A percentile compares a stretch with the other conserved stretches of the same genome.
Conservation (phyloP, 2,329 filamentous ascomycete genomes). For the Fusarium drepaniforme region DNA sequence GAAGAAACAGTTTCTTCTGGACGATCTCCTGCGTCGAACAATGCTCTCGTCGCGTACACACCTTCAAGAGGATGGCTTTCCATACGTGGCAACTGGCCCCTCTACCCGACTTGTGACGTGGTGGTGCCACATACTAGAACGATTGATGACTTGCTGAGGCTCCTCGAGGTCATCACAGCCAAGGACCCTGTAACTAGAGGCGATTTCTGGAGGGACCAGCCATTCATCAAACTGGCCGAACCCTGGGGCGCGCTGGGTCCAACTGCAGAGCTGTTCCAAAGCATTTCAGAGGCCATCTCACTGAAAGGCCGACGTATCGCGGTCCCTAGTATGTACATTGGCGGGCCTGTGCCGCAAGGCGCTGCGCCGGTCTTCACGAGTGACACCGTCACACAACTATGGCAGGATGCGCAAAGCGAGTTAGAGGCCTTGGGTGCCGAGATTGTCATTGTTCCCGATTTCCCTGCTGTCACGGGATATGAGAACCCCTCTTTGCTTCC, state of each 20-base stretch:
- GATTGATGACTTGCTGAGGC: conserved; percentile 60
- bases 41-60: conserved; percentile 60
- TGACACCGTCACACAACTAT: neutral
- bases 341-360: conserved; percentile 18
- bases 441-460: conserved; percentile 45
- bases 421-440: conserved; percentile 7
- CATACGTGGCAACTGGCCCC: conserved; percentile 64
- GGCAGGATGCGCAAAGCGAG: neutral
- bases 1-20: neutral
- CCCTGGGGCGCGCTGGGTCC: neutral
- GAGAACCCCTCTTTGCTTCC: conserved; percentile 58
- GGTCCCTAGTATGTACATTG: neutral
- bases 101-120: conserved; percentile 68
- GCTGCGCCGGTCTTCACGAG: conserved; percentile 27
- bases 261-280: neutral
- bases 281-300: neutral
- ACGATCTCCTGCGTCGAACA: neutral
- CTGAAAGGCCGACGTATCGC: neutral
- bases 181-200: neutral
- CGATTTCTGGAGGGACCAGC: neutral
- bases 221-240: neutral
- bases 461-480: conserved; percentile 59
- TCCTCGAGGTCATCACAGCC: conserved; percentile 60
- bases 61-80: conserved; percentile 65
- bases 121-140: conserved; percentile 64